phyloP scores from a whole-genome alignment of 768 basidiomycete species.

The Suillus alpinus region DNA sequence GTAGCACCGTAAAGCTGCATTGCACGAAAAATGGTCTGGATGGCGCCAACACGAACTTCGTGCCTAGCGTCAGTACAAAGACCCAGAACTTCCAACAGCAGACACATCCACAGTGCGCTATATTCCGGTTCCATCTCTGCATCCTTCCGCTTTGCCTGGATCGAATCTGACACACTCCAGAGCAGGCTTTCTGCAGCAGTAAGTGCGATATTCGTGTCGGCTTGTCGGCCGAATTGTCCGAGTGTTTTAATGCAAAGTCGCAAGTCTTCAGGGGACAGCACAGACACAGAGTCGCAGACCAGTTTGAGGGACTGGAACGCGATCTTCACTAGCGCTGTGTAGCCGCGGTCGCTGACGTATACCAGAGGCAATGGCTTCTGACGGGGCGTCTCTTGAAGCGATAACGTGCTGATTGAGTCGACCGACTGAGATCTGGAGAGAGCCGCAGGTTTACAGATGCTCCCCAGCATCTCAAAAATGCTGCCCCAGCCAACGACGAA shows the following conservation, averaged over 20 bases:
- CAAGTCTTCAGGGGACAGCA: slow-evolving; percentile 76
- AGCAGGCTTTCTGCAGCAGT: slow-evolving; percentile 91
- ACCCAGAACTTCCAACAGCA: slow-evolving; percentile 78
- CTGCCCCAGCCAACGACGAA: slow-evolving; percentile 90
- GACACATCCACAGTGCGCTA: slow-evolving; percentile 90
- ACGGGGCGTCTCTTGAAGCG: slow-evolving; percentile 34
- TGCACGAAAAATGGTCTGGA: slow-evolving; percentile 92
- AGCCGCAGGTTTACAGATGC: slow-evolving; percentile 68
- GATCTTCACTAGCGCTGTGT: slow-evolving; percentile 78
- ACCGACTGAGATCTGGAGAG: slow-evolving; percentile 34
- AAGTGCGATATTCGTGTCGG: slow-evolving; percentile 93
- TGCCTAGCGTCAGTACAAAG: slow-evolving; percentile 79
- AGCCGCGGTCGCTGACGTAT: slow-evolving; percentile 63
- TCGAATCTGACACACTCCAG: slow-evolving; percentile 95
- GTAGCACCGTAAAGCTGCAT: slow-evolving; percentile 92
- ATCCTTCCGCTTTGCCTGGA: slow-evolving; percentile 78
- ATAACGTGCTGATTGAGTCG: slow-evolving; percentile 43
- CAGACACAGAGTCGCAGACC: slow-evolving; percentile 89
- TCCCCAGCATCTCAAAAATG: slow-evolving; percentile 89
- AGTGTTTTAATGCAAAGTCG: slow-evolving; percentile 88
- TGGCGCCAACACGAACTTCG: slow-evolving; percentile 90
- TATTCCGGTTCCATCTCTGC: slow-evolving; percentile 65
- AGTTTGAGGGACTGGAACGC: slow-evolving; percentile 93
- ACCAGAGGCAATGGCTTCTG: slow-evolving; percentile 51
- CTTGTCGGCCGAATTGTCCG: slow-evolving; percentile 87